phyloP scores from a whole-genome alignment of 257 asterid species.

The Primulina eburnea region DNA sequence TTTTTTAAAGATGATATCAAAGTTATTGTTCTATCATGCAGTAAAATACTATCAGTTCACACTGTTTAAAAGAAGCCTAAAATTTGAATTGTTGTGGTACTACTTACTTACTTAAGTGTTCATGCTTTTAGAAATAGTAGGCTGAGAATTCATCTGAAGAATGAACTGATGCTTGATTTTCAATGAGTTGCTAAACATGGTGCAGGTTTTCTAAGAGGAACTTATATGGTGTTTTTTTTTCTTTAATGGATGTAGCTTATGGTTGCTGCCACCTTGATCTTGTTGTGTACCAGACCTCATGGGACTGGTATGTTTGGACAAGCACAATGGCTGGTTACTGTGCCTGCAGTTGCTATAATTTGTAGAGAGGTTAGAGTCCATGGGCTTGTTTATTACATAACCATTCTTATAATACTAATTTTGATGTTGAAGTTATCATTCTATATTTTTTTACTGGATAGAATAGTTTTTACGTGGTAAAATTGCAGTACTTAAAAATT shows the following conservation, averaged over 20 bases:
- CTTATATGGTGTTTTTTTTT: conserved; percentile 15
- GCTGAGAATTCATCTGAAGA: conserved; percentile 2
- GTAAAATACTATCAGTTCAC: background rate
- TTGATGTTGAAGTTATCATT: conserved; percentile 10
- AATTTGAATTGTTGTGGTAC: background rate
- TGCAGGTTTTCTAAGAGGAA: conserved; percentile 13
- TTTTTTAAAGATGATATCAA: background rate
- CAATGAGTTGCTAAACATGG: conserved; percentile 1
- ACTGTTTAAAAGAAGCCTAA: background rate
- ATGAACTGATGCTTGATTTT: conserved; percentile 4
- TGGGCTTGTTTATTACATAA: background rate
- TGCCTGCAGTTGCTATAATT: conserved; percentile 86
- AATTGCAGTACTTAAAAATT: conserved; percentile 1
- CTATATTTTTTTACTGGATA: background rate
- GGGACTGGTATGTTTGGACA: conserved; percentile 68
- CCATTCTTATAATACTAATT: conserved; percentile 1
- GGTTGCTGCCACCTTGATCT: conserved; percentile 95
- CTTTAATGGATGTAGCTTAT: conserved; percentile 62
- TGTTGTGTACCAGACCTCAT: conserved; percentile 80
- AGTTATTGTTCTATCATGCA: background rate
- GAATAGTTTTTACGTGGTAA: background rate
- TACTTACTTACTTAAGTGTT: background rate
- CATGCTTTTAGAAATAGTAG: background rate
- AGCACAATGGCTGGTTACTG: conserved; percentile 78
- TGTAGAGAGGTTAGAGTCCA: conserved; percentile 80